phyloP scores from a whole-genome alignment of 1,284 basidiomycete species.

The Cryptococcus wingfieldii region DNA sequence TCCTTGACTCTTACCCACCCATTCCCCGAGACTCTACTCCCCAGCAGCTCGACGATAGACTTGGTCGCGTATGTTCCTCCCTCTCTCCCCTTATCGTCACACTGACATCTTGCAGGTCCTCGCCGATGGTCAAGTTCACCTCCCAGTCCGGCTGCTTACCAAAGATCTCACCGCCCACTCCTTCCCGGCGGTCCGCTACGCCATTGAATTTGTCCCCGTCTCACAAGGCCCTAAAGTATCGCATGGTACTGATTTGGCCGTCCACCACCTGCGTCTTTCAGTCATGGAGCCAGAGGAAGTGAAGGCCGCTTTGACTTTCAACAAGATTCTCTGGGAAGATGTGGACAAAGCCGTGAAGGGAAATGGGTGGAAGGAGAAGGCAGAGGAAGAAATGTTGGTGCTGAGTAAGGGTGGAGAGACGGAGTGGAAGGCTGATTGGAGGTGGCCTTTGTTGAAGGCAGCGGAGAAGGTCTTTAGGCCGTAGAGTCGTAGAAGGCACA shows the following conservation, averaged over 20 bases:
- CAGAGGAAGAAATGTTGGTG: slow-evolving; percentile 51
- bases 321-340: slow-evolving; percentile 53
- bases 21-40: slow-evolving; percentile 36
- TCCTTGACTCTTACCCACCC: slow-evolving; percentile 53
- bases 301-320: slow-evolving; percentile 54
- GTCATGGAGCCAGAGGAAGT: slow-evolving; percentile 51
- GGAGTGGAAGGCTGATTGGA: slow-evolving; percentile 56
- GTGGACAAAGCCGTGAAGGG: slow-evolving; percentile 33
- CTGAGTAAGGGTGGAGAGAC: slow-evolving; percentile 55
- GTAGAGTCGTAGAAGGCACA: neutral
- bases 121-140: slow-evolving; percentile 64
- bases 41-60: slow-evolving; percentile 53
- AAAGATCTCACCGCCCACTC: slow-evolving; percentile 57
- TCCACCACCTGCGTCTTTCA: slow-evolving; percentile 54
- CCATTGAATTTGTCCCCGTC: slow-evolving; percentile 53
- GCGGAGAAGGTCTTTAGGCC: slow-evolving; percentile 23
- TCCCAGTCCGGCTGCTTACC: slow-evolving; percentile 62
- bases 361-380: slow-evolving; percentile 22
- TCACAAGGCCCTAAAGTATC: slow-evolving; percentile 59
- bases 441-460: slow-evolving; percentile 48
- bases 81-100: neutral
- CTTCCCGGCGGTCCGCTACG: slow-evolving; percentile 64
- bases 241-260: slow-evolving; percentile 59
- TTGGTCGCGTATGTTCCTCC: slow-evolving; percentile 50
- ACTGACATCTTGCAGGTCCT: slow-evolving; percentile 50